Evolutionary conservation across 202 grass and related monocot genomes (phyloP), one percentile per base, ranked within the genome.

Genomic region (Setaria viridis): DNA sequence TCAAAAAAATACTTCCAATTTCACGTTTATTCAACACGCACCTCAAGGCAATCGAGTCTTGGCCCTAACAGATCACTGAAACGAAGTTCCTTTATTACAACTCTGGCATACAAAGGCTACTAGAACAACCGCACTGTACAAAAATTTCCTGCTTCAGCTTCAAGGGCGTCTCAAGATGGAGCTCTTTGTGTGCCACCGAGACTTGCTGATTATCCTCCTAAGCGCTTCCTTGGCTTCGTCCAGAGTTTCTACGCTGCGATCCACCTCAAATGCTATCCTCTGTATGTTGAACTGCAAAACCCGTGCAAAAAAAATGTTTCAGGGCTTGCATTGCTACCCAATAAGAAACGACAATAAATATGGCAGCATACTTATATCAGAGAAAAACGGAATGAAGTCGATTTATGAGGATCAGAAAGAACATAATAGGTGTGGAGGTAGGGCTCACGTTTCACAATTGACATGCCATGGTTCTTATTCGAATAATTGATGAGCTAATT

Each of bases 191-290:
- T 80, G 84, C 85, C 85, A 87, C 80, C 59, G 80, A 43, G 77
- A 87, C 70, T 92, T 88, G 64, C 85, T 84, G 46, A 95, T 85
- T 76, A 92, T 75, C 87, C 89, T 90, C 35, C 80, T 81, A 32
- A 95, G 86, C 17, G 93, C 93, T 55, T 81, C 89, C 34, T 90
- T 95, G 32, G 88, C 93, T 85, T 95, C 85, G 58, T 92, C 88
- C 11, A 95, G 79, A 58, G 93, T 95, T 53, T 95, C 90, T 2
- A 94, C 87, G 5, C 76, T 76, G 76, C 67, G 53, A 64, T 89
- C 87, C 65, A 88, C 66, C 68, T 88, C 89, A 71, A 92, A 94
- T 9, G 89, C 84, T 65, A 94, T 67, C 68, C 92, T 94, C 82
- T 92, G 92, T 34, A 94, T 88, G 84, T 90, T 90, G 80, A 90